A percentile compares a stretch with the other conserved stretches of the same genome.
Conservation (phyloP, 2,329 filamentous ascomycete genomes). For the Nannizzia gypsea region DNA sequence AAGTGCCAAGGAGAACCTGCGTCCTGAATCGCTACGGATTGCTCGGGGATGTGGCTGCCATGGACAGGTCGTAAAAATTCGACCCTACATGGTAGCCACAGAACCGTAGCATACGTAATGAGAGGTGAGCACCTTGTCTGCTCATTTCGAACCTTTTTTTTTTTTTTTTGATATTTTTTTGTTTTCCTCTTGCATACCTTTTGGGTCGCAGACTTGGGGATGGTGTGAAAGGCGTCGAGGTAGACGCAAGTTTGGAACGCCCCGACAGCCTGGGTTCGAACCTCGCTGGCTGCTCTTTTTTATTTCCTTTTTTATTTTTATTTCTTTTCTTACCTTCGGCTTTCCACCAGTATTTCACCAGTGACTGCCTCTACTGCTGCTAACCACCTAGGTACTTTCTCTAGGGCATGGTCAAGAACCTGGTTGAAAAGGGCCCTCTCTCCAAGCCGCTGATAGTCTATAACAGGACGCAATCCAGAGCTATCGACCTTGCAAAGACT, state of each 20-base stretch:
- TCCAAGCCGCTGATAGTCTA: constrained; percentile 62
- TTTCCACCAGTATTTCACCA: neutral
- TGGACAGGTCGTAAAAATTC: no score
- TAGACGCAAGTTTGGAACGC: neutral
- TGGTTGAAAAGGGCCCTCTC: constrained; percentile 64
- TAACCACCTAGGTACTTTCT: constrained; percentile 1
- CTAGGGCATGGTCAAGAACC: constrained; percentile 73
- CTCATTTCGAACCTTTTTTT: neutral
- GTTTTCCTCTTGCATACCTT: constrained; percentile 6
- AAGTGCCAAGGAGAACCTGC: neutral
- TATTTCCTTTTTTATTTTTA: neutral
- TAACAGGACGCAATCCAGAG: constrained; percentile 62
- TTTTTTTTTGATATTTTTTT: neutral
- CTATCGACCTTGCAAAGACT: constrained; percentile 50
- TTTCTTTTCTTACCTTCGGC: no score
- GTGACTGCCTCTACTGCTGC: neutral
- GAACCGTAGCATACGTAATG: neutral
- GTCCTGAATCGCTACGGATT: neutral
- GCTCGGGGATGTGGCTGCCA: no score
- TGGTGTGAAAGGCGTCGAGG: neutral
- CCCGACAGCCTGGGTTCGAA: neutral
- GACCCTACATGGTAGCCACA: neutral
- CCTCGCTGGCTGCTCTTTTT: neutral
- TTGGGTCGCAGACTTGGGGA: neutral
- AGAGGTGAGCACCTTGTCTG: neutral